phyloP scores from a whole-genome alignment of 2,329 filamentous ascomycete genomes.

The Colletotrichum sp. region DNA sequence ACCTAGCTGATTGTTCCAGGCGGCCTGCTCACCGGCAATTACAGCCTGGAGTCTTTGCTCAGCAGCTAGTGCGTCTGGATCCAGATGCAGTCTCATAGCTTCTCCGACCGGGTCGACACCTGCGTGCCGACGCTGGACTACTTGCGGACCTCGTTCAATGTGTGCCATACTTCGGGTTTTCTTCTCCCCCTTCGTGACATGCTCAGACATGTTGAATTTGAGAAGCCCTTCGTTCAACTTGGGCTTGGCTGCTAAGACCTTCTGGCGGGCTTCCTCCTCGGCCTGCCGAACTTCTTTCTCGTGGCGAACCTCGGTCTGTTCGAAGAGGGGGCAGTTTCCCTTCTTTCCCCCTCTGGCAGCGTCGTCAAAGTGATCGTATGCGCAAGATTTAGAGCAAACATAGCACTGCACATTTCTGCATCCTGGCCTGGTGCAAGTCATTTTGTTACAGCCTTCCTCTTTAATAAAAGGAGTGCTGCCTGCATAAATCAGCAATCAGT shows the following conservation, averaged over 20 bases:
- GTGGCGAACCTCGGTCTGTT: constrained; percentile 65
- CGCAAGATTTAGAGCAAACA: constrained; percentile 70
- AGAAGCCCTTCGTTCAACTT: constrained; percentile 62
- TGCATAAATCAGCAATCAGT: constrained; percentile 25
- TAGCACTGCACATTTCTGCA: constrained; percentile 68
- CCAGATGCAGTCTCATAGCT: not conserved
- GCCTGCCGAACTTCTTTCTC: constrained; percentile 67
- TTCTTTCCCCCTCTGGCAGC: constrained; percentile 45
- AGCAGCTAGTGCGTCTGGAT: not conserved
- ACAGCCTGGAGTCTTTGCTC: not conserved
- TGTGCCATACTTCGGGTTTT: not conserved
- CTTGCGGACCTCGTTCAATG: not conserved
- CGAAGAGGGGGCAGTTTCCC: constrained; percentile 72
- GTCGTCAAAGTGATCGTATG: constrained; percentile 76
- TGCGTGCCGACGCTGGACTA: not conserved
- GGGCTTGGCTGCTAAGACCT: constrained; percentile 64
- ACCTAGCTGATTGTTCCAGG: not conserved
- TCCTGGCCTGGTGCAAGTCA: constrained; percentile 67
- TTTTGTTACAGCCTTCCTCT: constrained; percentile 81
- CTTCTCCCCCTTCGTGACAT: constrained; percentile 35
- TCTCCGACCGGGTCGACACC: not conserved
- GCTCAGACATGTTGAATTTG: constrained; percentile 64
- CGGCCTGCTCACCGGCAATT: not conserved
- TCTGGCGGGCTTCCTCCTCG: constrained; percentile 60
- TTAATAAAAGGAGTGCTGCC: constrained; percentile 81